A percentile compares a stretch with the other conserved stretches of the same genome.
phyloP scores from a whole-genome alignment of 257 asterid genomes.

The Ocimum tenuiflorum region DNA sequence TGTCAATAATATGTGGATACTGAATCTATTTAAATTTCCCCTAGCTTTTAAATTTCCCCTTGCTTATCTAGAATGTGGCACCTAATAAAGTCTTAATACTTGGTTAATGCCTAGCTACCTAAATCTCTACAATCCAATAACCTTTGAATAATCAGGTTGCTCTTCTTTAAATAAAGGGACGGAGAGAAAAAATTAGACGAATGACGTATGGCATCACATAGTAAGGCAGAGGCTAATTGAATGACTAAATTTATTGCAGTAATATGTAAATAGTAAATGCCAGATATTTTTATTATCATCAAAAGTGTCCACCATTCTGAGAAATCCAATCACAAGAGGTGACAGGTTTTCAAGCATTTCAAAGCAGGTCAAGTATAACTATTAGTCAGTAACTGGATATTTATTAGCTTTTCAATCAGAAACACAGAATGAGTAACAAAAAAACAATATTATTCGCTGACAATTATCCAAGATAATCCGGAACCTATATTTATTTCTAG shows the following conservation, averaged over 20 bases:
- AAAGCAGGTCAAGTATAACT: conserved; percentile 5
- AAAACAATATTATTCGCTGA: not conserved
- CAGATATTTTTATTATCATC: not conserved
- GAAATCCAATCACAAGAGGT: conserved; percentile 4
- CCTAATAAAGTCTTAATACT: not conserved
- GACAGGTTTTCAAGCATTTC: conserved; percentile 2
- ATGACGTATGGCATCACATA: not conserved
- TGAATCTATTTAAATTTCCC: not conserved
- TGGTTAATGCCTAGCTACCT: not conserved
- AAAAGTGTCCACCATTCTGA: not conserved
- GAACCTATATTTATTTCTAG: too few species aligned
- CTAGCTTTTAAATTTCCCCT: not conserved
- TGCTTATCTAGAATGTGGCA: not conserved
- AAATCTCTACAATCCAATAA: not conserved
- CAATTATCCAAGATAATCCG: too few species aligned
- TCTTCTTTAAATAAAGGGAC: not conserved
- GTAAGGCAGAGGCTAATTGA: not conserved
- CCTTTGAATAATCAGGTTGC: not conserved
- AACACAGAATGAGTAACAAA: not conserved
- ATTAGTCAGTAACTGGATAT: not conserved
- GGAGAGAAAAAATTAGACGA: not conserved
- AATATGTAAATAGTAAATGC: not conserved
- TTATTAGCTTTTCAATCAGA: not conserved
- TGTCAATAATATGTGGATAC: not conserved
- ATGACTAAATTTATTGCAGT: not conserved